Percentiles rank a stretch among this genome's conserved stretches.
These are phyloP conservation scores for Mitragyna speciosa DNA, from an alignment of 257 asterid genomes.

Conservation along the genomic window DNA sequence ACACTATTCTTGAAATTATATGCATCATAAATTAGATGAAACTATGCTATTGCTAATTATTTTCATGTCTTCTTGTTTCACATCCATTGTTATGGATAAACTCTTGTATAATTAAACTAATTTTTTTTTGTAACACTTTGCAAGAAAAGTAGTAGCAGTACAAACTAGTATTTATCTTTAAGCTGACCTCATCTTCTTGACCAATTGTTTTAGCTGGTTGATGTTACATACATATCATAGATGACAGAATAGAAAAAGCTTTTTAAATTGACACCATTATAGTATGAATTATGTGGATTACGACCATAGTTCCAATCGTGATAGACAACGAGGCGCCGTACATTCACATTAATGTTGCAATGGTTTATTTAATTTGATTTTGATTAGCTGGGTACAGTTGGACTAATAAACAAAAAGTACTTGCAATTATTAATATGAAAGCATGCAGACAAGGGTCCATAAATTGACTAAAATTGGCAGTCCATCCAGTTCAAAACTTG, in stretches of 20 bases:
- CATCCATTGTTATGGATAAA: too few relatives aligned
- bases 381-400: slow-evolving; percentile 1
- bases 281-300: neutral
- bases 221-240: neutral
- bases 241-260: neutral
- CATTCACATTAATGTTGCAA: neutral
- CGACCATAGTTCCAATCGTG: neutral
- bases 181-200: neutral
- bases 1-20: too few relatives aligned
- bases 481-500: neutral
- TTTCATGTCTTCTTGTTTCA: too few relatives aligned
- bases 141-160: too few relatives aligned
- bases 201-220: neutral
- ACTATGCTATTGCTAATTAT: too few relatives aligned
- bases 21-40: too few relatives aligned
- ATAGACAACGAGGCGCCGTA: neutral
- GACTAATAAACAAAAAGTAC: neutral
- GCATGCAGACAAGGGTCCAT: neutral
- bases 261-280: neutral
- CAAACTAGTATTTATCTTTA: too few relatives aligned
- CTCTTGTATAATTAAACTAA: too few relatives aligned
- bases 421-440: neutral
- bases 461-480: neutral
- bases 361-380: neutral
- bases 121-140: too few relatives aligned